phyloP scores from a whole-genome alignment of 2,329 filamentous ascomycete genomes.

The Penicillium sp. region DNA sequence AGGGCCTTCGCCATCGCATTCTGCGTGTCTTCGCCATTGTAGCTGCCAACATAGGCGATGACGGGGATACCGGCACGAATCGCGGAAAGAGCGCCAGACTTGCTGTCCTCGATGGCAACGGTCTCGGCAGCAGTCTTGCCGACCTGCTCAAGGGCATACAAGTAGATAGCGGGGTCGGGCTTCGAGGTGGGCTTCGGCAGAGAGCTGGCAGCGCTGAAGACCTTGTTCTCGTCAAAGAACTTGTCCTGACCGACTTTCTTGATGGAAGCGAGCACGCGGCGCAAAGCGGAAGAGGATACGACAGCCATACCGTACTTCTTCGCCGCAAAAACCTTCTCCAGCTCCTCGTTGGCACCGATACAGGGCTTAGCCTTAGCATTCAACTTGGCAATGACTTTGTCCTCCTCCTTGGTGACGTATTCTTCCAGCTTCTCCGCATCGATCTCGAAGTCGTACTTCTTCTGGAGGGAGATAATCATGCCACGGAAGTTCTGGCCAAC shows the following conservation, averaged over 20 bases:
- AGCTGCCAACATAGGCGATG: conserved; percentile 82
- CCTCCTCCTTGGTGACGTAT: conserved; percentile 76
- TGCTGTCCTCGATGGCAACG: conserved; percentile 84
- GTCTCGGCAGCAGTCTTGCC: conserved; percentile 69
- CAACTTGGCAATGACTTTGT: conserved; percentile 78
- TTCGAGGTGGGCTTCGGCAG: conserved; percentile 79
- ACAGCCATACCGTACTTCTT: conserved; percentile 72
- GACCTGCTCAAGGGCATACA: conserved; percentile 70
- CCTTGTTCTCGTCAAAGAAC: conserved; percentile 71
- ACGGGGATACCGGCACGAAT: conserved; percentile 74
- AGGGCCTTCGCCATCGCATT: conserved; percentile 64
- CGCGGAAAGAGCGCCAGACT: conserved; percentile 75
- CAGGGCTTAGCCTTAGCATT: conserved; percentile 66
- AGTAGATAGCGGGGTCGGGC: conserved; percentile 85
- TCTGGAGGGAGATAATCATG: conserved; percentile 76
- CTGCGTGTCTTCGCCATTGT: conserved; percentile 58
- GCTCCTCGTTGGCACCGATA: conserved; percentile 63
- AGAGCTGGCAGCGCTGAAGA: conserved; percentile 80
- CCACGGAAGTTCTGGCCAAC: conserved; percentile 93
- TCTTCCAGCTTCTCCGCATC: conserved; percentile 63
- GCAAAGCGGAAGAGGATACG: conserved; percentile 75
- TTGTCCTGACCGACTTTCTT: conserved; percentile 75
- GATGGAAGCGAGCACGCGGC: conserved; percentile 73
- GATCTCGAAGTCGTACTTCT: conserved; percentile 72
- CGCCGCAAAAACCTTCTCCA: conserved; percentile 61